Evolutionary conservation across 2,329 filamentous ascomycete species (phyloP).

Genomic region (Thielaviopsis euricoi): DNA sequence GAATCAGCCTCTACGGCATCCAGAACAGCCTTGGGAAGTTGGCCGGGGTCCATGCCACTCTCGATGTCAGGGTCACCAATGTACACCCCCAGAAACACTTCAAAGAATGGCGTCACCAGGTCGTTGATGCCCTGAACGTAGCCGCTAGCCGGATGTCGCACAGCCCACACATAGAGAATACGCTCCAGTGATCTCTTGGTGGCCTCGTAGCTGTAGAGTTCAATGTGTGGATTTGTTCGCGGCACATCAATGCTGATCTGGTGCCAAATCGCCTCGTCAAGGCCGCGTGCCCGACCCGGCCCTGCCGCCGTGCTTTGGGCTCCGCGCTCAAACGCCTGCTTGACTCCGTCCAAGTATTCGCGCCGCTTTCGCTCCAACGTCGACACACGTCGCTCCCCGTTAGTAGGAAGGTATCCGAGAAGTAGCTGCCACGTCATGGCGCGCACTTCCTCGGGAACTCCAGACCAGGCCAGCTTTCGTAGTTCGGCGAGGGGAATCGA

Average conservation of each 20-base stretch:
- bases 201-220: conserved; percentile 87
- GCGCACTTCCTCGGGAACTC: conserved; percentile 83
- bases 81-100: conserved; percentile 88
- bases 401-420: conserved; percentile 90
- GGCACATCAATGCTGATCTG: conserved; percentile 98
- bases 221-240: conserved; percentile 87
- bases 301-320: conserved; percentile 12
- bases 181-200: conserved; percentile 88
- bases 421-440: conserved; percentile 98
- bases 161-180: conserved; percentile 94
- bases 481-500: conserved; percentile 76
- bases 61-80: conserved; percentile 90
- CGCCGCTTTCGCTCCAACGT: conserved; percentile 88
- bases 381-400: conserved; percentile 76
- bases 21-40: conserved; percentile 74
- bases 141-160: conserved; percentile 88
- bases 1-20: conserved; percentile 96
- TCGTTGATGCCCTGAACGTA: conserved; percentile 99
- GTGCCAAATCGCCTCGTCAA: conserved; percentile 98
- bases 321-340: conserved; percentile 52
- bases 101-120: conserved; percentile 92
- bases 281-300: conserved; percentile 35
- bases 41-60: conserved; percentile 89
- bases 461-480: conserved; percentile 79
- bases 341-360: conserved; percentile 88